These are phyloP conservation scores for Kingdonia uniflora DNA, from an alignment of 164 flowering plant genomes.

Conservation along the genomic window DNA sequence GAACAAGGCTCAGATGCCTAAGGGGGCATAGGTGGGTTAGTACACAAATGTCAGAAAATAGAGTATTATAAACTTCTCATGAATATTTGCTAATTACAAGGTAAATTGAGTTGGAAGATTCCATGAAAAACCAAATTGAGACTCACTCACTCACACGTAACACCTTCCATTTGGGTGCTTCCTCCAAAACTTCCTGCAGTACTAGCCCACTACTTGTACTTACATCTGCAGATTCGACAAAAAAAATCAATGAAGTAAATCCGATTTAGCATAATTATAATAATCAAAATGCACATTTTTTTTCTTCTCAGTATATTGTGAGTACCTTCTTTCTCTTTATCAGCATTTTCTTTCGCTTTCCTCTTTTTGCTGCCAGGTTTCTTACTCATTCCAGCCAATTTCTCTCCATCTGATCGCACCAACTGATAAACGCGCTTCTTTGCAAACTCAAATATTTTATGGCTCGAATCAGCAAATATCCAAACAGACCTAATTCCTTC, in stretches of 20 bases:
- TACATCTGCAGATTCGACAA: constrained; percentile 18
- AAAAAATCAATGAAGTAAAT: too few relatives aligned
- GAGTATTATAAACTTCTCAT: too few relatives aligned
- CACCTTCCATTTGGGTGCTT: constrained; percentile 96
- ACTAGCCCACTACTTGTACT: constrained; percentile 23
- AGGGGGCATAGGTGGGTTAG: too few relatives aligned
- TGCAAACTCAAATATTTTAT: constrained; percentile 91
- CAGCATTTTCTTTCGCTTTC: constrained; percentile 28
- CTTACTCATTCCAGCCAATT: constrained; percentile 26
- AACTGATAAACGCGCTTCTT: constrained; percentile 83
- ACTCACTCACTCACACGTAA: constrained; percentile 90
- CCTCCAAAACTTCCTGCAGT: constrained; percentile 80
- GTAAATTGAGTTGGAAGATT: background rate
- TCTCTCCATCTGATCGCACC: constrained; percentile 40
- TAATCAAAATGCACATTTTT: background rate
- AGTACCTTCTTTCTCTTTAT: constrained; percentile 33
- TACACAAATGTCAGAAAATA: too few relatives aligned
- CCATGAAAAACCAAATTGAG: constrained; percentile 16
- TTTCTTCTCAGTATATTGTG: background rate
- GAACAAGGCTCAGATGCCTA: too few relatives aligned
- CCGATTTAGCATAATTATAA: background rate
- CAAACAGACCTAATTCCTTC: constrained; percentile 94
- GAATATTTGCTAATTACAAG: too few relatives aligned
- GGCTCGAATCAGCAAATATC: constrained; percentile 94
- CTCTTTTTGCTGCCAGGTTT: constrained; percentile 41